phyloP scores from a whole-genome alignment of 768 basidiomycete genomes.

The Pleurotus djamor region DNA sequence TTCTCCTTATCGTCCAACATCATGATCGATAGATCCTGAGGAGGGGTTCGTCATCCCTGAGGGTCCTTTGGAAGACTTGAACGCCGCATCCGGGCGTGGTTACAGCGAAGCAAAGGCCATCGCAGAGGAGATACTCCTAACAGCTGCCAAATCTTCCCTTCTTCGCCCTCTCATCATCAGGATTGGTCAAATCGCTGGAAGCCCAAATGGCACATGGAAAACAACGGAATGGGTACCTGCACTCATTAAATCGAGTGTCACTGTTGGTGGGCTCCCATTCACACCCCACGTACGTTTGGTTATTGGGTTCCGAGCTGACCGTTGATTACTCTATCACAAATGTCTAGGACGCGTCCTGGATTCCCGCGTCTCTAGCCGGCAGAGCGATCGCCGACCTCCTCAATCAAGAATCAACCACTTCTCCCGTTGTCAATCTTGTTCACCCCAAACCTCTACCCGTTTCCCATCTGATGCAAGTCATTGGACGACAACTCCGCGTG shows the following conservation, averaged over 20 bases:
- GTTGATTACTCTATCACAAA: background rate
- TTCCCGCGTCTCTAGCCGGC: conserved; percentile 37
- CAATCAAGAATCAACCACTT: background rate
- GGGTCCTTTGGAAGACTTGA: conserved; percentile 24
- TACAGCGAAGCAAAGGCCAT: conserved; percentile 48
- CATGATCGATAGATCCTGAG: conserved; percentile 24
- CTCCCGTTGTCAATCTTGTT: conserved; percentile 30
- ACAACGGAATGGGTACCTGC: conserved; percentile 46
- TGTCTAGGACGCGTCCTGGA: conserved; percentile 35
- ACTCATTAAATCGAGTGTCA: conserved; percentile 31
- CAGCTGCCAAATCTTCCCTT: background rate
- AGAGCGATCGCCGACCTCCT: conserved; percentile 26
- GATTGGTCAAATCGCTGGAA: conserved; percentile 45
- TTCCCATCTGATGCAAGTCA: conserved; percentile 21
- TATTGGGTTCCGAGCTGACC: background rate
- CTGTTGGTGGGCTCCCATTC: conserved; percentile 23
- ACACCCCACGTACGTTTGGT: conserved; percentile 26
- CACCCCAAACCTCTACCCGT: conserved; percentile 34
- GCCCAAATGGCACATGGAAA: conserved; percentile 39
- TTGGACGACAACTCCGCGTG: conserved; percentile 20
- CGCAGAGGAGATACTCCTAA: conserved; percentile 28
- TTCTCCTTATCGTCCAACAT: conserved; percentile 7
- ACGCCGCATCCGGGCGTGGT: conserved; percentile 33
- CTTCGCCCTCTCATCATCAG: conserved; percentile 29
- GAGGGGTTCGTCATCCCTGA: conserved; percentile 29